Base-by-base conservation (phyloP, 768 basidiomycete species). In the Rhizopogon roseolus region DNA sequence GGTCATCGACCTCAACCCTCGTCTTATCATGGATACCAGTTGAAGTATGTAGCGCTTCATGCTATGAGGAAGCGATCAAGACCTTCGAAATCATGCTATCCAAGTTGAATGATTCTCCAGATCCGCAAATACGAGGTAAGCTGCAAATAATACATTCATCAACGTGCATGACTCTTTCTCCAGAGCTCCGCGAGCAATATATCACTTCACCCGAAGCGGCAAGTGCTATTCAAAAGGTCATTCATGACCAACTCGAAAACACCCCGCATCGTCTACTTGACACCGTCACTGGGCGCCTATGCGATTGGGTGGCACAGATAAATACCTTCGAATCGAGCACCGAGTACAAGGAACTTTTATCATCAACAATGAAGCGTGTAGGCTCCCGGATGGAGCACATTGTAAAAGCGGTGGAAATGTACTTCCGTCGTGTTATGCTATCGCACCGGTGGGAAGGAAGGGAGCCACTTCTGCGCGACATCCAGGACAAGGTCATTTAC, bases 391-490 rank as follows among this genome's bases (percentile, higher is more conserved):
- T 14, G 29, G 8, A 41, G 16, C 29, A 14, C 25, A 43, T 51
- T 8, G 29, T 28, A 6, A 16, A 51, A 51, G 50, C 13, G 13
- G 50, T 50, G 25, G 6, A 19, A 6, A 28, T 7, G 25, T 42
- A 51, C 38, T 51, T 42, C 50, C 38, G 13, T 19, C 49, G 34
- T 9, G 44, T 34, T n/a, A 53, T 49, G 44, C 32, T 53, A n/a
- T 53, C 52, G 6, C 52, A 53, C 28, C 28, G 43, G 8, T 53
- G 52, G 52, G 42, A 46, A 17, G 27, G 8, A 11, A 4, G 14
- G 29, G 44, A 53, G 29, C 52, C 52, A 8, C 16, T 37, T 28
- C 34, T 50, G 7, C 45, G 16, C n/a, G 44, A 53, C 29, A 49
- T 53, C 9, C 22, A 8, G 28, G 43, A n/a, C 16, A 22, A 38